Percentiles rank a stretch among this genome's conserved stretches.
phyloP scores from a whole-genome alignment of 2,329 filamentous ascomycete species.

The Purpureocillium takamizusanense region DNA sequence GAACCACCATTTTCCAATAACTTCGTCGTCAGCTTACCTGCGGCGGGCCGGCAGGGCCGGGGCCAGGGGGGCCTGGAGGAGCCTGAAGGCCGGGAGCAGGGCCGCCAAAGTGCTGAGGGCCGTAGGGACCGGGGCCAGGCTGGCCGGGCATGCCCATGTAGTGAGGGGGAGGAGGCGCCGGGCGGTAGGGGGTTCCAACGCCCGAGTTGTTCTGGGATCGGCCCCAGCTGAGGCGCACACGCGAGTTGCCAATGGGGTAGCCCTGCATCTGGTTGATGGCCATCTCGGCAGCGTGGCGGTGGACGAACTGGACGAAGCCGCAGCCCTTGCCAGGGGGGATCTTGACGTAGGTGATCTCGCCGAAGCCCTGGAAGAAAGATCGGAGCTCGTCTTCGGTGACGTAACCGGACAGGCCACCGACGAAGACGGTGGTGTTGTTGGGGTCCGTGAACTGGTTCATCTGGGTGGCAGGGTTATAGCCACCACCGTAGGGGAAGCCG shows the following conservation, averaged over 20 bases:
- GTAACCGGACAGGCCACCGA: conserved; percentile 92
- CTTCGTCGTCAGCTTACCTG: conserved; percentile 21
- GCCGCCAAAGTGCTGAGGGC: conserved; percentile 23
- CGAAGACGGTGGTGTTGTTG: conserved; percentile 99
- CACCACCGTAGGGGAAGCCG: conserved; percentile 28
- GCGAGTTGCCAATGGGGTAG: conserved; percentile 97
- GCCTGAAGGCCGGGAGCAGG: conserved; percentile 27
- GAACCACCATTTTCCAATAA: background rate
- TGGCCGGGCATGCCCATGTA: conserved; percentile 41
- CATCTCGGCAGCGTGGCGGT: conserved; percentile 98
- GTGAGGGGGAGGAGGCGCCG: conserved; percentile 62
- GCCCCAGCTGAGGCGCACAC: conserved; percentile 94
- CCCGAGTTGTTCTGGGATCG: conserved; percentile 99
- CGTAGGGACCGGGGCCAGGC: conserved; percentile 32
- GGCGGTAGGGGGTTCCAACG: conserved; percentile 92
- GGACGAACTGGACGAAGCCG: conserved; percentile 97
- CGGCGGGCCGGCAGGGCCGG: conserved; percentile 25
- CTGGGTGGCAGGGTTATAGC: conserved; percentile 39
- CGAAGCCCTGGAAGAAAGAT: conserved; percentile 99
- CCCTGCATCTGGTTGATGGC: conserved; percentile 99
- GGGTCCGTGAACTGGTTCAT: conserved; percentile 99
- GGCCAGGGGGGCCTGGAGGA: conserved; percentile 26
- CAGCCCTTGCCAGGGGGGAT: conserved; percentile 98
- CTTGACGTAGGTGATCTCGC: conserved; percentile 99
- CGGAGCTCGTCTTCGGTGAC: conserved; percentile 99